Conservation (phyloP, 495 filamentous ascomycete species). For the Delitschia confertaspora region DNA sequence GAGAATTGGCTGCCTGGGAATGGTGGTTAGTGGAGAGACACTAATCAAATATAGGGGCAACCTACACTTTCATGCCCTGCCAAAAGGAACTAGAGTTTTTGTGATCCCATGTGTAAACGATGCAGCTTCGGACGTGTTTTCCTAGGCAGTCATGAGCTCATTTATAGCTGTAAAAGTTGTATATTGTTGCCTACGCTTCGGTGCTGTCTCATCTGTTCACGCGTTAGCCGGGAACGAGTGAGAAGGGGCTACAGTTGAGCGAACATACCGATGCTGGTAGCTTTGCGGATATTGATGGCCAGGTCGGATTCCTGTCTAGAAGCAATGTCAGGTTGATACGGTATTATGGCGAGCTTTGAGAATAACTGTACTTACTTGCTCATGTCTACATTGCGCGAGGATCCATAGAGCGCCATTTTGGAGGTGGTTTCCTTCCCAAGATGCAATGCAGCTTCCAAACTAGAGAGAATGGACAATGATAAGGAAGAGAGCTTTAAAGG, state of each 20-base stretch:
- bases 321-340: slow-evolving; percentile 24
- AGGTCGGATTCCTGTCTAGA: slow-evolving; percentile 84
- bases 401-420: slow-evolving; percentile 35
- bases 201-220: slow-evolving; percentile 73
- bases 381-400: slow-evolving; percentile 51
- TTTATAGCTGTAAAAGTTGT: not conserved
- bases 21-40: not conserved
- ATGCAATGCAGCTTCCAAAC: slow-evolving; percentile 3
- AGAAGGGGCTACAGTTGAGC: not conserved
- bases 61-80: slow-evolving; percentile 96
- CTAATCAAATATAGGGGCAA: too few relatives aligned
- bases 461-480: slow-evolving; percentile 5
- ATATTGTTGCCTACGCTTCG: slow-evolving; percentile 58
- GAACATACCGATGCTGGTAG: slow-evolving; percentile 68
- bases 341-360: not conserved
- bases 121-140: slow-evolving; percentile 96
- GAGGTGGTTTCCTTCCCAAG: slow-evolving; percentile 13
- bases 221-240: slow-evolving; percentile 18
- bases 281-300: slow-evolving; percentile 91
- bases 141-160: slow-evolving; percentile 38
- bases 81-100: slow-evolving; percentile 95
- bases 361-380: slow-evolving; percentile 39
- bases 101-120: slow-evolving; percentile 99
- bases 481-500: not conserved
- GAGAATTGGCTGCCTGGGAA: slow-evolving; percentile 74